Evolutionary conservation across 2,329 filamentous ascomycete species (phyloP), one percentile per base, ranked within the genome.

Genomic region (Pseudogymnoascus sp.): DNA sequence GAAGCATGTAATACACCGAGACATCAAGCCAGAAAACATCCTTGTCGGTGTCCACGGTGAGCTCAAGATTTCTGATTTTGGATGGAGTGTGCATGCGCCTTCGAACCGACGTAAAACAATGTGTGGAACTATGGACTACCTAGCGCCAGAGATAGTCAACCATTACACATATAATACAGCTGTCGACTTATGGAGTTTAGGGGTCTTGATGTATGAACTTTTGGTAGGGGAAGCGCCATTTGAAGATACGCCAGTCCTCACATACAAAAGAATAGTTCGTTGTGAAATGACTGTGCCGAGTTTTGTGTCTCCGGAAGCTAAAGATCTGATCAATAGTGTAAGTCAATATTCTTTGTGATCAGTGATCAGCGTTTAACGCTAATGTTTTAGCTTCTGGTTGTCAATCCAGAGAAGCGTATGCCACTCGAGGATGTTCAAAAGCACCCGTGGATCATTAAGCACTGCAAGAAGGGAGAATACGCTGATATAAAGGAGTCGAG

Each of bases 21-120:
- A 29, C 7, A 29, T 29, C 26, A 29, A 29, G 26, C 26, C 26
- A 8, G 26, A 29, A 29, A 29, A 29, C 26, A 29, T 29, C 26
- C 26, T 97, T 21, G 88, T 97, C 29, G 93, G 93, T 14, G 92
- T 97, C 65, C 93, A 97, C 73, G 93, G 93, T 68, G 93, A 99
- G 80, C 93, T 99, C 79, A 99, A 99, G 77, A 93, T 99, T 72
- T 96, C 91, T 4, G 93, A 99, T 76, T 99, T 97, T 72, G 93
- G 93, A 61, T 99, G 95, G 95, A 96, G 90, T 74, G 95, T 97
- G 4, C 93, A 99, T 76, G 95, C 93, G 5, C 93, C 93, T 31
- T 97, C 96, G 76, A 96, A 93, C 78, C 82, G 93, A 69, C 84
- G 93, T 66, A 89, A 93, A 72, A 99, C 93, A 64, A 93, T 97